Evolutionary conservation across 805 yeast genomes (phyloP), one percentile per base, ranked within the genome.

Genomic region (Tetrapisispora fleetii): DNA sequence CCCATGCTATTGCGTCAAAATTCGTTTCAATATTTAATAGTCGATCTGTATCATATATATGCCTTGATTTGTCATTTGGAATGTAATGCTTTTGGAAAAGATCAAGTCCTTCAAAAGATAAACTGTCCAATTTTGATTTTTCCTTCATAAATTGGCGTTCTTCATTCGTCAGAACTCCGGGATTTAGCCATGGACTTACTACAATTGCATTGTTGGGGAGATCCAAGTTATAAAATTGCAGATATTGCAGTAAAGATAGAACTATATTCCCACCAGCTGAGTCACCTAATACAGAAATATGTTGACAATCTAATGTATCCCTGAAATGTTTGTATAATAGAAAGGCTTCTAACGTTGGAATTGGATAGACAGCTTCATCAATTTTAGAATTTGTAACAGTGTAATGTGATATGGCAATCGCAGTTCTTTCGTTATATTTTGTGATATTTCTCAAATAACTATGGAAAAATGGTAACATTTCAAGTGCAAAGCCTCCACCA

Each of bases 111-210:
- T 52, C 42, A 36, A 40, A 47, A 11, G 58, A 50, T 35, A 56
- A 16, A 17, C 50, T 50, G 43, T 55, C 59, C 19, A 55, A 33
- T 14, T 28, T 11, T 39, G 48, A 49, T 9, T 30, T 11, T 22
- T 37, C 30, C 11, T n/a, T 21, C 37, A 44, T 43, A n/a, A 37
- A 37, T 21, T 17, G 18, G 9, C 37, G 14, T 19, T 50, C 52
- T 18, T 49, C 50, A 10, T 41, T 43, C 11, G 36, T 37, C 10
- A 40, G 13, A 5, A 22, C 32, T 1, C 57, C 48, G n/a, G 59
- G 56, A 45, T 60, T 57, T 21, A 56, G 48, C 65, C 65, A 60
- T 8, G 65, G 65, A 39, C 64, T 59, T 13, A 60, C 44, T 2
- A 48, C 50, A n/a, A 59, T 33, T 19, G 54, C 58, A 45, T 54